phyloP scores from a whole-genome alignment of 345 rosid genomes.

The Boechera retrofracta region DNA sequence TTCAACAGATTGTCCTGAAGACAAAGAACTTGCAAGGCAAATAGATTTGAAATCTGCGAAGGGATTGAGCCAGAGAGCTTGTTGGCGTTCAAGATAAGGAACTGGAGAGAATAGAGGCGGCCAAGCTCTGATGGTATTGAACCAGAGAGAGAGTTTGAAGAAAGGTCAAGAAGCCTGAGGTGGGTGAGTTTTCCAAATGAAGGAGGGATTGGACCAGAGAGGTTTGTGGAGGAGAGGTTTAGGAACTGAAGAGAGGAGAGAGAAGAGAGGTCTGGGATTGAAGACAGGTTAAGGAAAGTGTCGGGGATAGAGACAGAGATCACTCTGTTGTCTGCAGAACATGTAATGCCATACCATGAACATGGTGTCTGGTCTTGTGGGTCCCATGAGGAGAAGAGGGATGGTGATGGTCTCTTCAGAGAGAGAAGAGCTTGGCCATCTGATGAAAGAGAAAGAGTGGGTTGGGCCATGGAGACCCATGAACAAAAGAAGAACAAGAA shows the following conservation, averaged over 20 bases:
- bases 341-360: slow-evolving; percentile 89
- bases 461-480: slow-evolving; percentile 46
- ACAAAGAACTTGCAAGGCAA: slow-evolving; percentile 74
- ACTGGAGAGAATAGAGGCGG: slow-evolving; percentile 74
- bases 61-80: slow-evolving; percentile 72
- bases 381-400: slow-evolving; percentile 77
- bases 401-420: slow-evolving; percentile 52
- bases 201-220: slow-evolving; percentile 87
- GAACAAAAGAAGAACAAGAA: slow-evolving; percentile 47
- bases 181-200: slow-evolving; percentile 69
- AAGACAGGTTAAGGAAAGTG: slow-evolving; percentile 85
- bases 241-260: slow-evolving; percentile 86
- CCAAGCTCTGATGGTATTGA: slow-evolving; percentile 77
- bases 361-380: slow-evolving; percentile 78
- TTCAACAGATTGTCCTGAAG: slow-evolving; percentile 86
- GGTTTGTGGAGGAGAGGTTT: slow-evolving; percentile 85
- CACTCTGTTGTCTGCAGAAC: slow-evolving; percentile 82
- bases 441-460: slow-evolving; percentile 59
- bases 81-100: slow-evolving; percentile 83
- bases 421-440: slow-evolving; percentile 84
- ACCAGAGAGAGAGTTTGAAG: slow-evolving; percentile 86
- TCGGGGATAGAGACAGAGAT: slow-evolving; percentile 81
- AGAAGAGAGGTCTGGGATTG: slow-evolving; percentile 76
- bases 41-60: slow-evolving; percentile 67
- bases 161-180: slow-evolving; percentile 86